A percentile compares a stretch with the other conserved stretches of the same genome.
phyloP scores from a whole-genome alignment of 1,284 basidiomycete genomes.

The Marasmius oreades region DNA sequence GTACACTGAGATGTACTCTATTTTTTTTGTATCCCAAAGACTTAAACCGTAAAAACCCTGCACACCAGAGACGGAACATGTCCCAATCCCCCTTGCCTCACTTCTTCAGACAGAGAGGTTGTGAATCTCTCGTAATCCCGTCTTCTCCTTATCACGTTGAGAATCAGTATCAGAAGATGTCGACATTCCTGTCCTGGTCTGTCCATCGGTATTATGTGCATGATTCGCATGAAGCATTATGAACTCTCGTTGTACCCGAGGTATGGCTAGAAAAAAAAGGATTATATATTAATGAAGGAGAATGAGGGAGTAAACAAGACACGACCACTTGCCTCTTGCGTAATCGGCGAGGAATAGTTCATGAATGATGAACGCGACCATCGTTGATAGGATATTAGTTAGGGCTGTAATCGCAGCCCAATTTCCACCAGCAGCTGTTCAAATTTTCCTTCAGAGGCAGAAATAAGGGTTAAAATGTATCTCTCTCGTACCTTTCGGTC shows the following conservation, averaged over 20 bases:
- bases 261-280: constrained; percentile 18
- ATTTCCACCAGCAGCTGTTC: constrained; percentile 46
- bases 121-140: no score
- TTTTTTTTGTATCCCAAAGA: no score
- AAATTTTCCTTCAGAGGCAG: no score
- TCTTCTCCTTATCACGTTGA: no score
- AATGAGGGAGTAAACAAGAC: neutral
- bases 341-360: constrained; percentile 54
- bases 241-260: constrained; percentile 19
- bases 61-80: no score
- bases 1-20: no score
- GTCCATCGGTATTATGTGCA: constrained; percentile 5
- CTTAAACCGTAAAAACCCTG: no score
- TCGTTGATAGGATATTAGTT: constrained; percentile 60
- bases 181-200: no score
- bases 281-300: neutral
- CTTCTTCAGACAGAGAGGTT: no score
- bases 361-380: constrained; percentile 49
- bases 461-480: neutral
- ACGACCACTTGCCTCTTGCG: constrained; percentile 36
- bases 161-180: no score
- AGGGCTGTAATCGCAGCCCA: constrained; percentile 65
- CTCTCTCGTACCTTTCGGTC: constrained; percentile 33
- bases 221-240: constrained; percentile 22
- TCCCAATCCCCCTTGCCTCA: no score